Conservation (phyloP, 345 rosid species). For the Gynandropsis gynandra region DNA sequence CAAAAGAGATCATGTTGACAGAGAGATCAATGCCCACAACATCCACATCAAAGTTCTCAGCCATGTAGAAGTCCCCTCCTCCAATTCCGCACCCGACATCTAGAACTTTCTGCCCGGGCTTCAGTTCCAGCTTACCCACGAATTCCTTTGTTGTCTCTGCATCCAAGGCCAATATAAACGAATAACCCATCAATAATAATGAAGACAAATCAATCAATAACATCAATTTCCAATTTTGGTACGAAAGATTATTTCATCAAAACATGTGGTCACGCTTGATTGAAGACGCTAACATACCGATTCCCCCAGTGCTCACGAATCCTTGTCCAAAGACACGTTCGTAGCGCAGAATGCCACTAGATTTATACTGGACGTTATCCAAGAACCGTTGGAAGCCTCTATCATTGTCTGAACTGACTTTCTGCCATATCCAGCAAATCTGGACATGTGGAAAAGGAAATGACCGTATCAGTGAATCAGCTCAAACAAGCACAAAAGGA, state of each 20-base stretch:
- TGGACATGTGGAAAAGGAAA: constrained; percentile 30
- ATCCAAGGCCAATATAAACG: constrained; percentile 17
- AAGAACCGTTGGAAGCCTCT: constrained; percentile 92
- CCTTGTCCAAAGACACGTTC: constrained; percentile 94
- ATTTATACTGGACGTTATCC: constrained; percentile 89
- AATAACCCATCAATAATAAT: background rate
- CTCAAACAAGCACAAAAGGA: constrained; percentile 11
- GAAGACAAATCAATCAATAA: background rate
- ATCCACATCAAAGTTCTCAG: constrained; percentile 73
- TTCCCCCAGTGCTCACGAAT: constrained; percentile 93
- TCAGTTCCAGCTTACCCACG: constrained; percentile 75
- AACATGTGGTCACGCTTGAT: too few species aligned
- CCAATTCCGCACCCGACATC: constrained; percentile 99
- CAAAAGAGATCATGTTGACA: constrained; percentile 86
- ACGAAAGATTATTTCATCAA: too few species aligned
- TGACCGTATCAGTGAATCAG: constrained; percentile 14
- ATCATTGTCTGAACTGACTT: constrained; percentile 64
- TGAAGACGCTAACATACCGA: constrained; percentile 39
- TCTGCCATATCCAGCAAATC: constrained; percentile 98
- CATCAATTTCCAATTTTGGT: too few species aligned
- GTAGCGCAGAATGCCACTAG: constrained; percentile 74
- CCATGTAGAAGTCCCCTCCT: constrained; percentile 99
- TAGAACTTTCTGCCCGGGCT: constrained; percentile 87
- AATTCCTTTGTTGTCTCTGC: constrained; percentile 96
- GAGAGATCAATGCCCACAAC: constrained; percentile 96